These are phyloP conservation scores for Besnoitia besnoiti DNA, from an alignment of 169 alveolate genomes.

Conservation along the genomic window DNA sequence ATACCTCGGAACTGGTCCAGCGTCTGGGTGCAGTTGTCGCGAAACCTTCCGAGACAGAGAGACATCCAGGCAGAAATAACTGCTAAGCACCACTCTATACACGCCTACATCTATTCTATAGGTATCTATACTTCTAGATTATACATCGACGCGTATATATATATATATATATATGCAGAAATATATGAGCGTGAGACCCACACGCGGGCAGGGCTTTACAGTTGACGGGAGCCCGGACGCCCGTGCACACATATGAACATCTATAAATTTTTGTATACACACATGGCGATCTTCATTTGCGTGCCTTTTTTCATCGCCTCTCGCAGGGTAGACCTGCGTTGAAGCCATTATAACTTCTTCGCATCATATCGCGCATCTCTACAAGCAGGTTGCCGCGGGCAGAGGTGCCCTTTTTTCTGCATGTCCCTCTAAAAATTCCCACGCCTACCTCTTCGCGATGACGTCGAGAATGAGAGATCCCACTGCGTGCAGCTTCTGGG, in stretches of 20 bases:
- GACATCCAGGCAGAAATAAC: not conserved
- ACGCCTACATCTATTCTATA: no score
- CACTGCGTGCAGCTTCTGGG: constrained; percentile 67
- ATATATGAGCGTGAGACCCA: not conserved
- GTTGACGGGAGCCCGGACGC: not conserved
- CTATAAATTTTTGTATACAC: not conserved
- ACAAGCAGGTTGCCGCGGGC: no score
- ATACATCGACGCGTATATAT: not conserved
- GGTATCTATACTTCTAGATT: no score
- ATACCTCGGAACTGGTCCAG: constrained; percentile 84
- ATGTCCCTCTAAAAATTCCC: no score
- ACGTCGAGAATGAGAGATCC: constrained; percentile 60
- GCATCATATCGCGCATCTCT: no score
- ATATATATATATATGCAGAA: no score
- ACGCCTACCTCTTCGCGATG: constrained; percentile 52
- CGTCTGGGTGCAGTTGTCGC: constrained; percentile 83
- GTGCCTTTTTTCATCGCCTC: no score
- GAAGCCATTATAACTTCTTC: no score
- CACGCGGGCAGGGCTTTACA: not conserved
- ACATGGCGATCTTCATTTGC: not conserved
- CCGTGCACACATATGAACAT: not conserved
- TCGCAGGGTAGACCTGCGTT: no score
- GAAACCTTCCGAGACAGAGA: constrained; percentile 73
- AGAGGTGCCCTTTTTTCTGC: no score
- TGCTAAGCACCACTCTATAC: no score